These are phyloP conservation scores for Tolypocladium inflatum DNA, from an alignment of 2,329 filamentous ascomycete genomes.

Conservation along the genomic window DNA sequence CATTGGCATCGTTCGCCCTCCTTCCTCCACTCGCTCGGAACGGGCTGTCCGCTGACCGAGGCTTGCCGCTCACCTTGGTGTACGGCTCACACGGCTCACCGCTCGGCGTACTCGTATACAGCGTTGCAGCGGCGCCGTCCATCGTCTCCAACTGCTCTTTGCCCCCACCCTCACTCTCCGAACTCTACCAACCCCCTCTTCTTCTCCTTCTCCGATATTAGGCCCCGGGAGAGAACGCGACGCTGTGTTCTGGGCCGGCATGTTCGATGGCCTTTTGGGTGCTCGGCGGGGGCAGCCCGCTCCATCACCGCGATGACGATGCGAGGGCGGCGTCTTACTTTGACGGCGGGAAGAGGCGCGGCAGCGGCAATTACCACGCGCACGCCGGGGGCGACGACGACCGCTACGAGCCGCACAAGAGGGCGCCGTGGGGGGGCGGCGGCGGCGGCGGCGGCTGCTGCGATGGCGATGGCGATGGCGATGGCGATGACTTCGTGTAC, in stretches of 20 bases:
- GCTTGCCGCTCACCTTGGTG: not conserved
- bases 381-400: not conserved
- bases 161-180: too few species aligned
- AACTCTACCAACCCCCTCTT: too few species aligned
- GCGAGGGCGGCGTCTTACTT: not conserved
- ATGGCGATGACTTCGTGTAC: not conserved
- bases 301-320: constrained; percentile 5
- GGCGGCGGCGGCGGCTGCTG: not conserved
- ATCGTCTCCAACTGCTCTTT: not conserved
- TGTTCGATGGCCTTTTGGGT: constrained; percentile 32
- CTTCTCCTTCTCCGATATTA: too few species aligned
- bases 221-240: not conserved
- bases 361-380: not conserved
- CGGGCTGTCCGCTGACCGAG: not conserved
- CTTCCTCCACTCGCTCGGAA: not conserved
- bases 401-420: not conserved
- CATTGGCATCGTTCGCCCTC: not conserved
- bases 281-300: constrained; percentile 20
- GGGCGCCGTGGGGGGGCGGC: not conserved
- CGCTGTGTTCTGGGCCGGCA: constrained; percentile 7
- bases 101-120: too few species aligned
- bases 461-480: not conserved
- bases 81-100: not conserved
- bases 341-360: constrained; percentile 6
- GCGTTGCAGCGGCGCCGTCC: not conserved